Conservation (phyloP, 176 grass and related monocot genomes). For the Zea luxurians region DNA sequence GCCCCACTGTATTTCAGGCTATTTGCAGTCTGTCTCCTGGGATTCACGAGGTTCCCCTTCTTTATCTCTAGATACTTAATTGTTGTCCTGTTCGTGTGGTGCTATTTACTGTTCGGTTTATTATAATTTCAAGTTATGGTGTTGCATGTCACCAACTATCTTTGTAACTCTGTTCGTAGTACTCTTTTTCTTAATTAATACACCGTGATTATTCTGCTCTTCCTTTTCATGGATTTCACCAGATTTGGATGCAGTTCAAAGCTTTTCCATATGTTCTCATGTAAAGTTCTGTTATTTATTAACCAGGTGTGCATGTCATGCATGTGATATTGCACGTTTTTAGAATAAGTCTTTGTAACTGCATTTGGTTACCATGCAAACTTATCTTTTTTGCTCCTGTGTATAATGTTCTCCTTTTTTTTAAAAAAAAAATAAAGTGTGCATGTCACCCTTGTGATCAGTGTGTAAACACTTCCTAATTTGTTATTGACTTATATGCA, state of each 20-base stretch:
- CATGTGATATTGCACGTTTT: background rate
- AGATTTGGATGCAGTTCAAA: no score
- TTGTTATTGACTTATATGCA: constrained; percentile 48
- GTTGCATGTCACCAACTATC: no score
- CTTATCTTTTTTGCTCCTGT: background rate
- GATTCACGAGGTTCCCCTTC: constrained; percentile 59
- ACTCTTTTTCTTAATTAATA: background rate
- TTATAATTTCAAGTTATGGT: no score
- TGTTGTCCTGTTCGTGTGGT: constrained; percentile 6
- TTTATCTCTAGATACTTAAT: background rate
- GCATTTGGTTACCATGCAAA: background rate
- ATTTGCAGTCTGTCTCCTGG: constrained; percentile 73
- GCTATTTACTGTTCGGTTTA: constrained; percentile 1
- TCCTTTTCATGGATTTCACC: background rate
- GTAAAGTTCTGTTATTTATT: background rate
- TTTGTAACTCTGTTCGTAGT: no score
- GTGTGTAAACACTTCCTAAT: constrained; percentile 2
- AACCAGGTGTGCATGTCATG: background rate
- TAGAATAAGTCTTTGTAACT: background rate
- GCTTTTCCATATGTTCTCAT: no score
- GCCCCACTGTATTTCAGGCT: constrained; percentile 81
- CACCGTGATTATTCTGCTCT: background rate
- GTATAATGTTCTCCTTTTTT: background rate
- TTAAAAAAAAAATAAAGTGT: background rate
- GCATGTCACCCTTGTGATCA: background rate